Conservation (phyloP, 2,329 filamentous ascomycete genomes). For the Calonectria hawksworthii region DNA sequence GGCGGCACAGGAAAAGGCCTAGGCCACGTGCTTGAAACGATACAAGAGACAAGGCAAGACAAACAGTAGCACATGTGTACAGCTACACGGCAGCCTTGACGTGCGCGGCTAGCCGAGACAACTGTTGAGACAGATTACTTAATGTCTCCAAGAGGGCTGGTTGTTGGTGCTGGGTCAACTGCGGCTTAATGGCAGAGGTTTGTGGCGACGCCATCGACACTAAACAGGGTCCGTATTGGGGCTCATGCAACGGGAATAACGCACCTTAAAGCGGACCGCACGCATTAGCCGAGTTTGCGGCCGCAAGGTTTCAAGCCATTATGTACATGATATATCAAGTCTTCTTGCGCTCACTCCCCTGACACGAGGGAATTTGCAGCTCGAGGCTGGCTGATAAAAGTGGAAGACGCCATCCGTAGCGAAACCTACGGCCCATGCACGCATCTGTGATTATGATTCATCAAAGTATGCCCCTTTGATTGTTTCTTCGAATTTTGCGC, state of each 20-base stretch:
- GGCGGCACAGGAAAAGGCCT: slow-evolving; percentile 12
- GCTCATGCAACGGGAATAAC: slow-evolving; percentile 35
- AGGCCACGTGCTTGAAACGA: slow-evolving; percentile 5
- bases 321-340: slow-evolving; percentile 10
- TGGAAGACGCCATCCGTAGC: slow-evolving; percentile 1
- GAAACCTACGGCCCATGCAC: slow-evolving; percentile 9
- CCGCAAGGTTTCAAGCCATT: slow-evolving; percentile 22
- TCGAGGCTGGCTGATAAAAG: slow-evolving; percentile 7
- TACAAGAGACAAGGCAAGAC: neutral
- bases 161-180: slow-evolving; percentile 15
- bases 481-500: neutral
- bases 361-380: slow-evolving; percentile 5
- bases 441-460: slow-evolving; percentile 1
- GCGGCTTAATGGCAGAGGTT: slow-evolving; percentile 32
- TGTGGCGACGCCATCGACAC: slow-evolving; percentile 31
- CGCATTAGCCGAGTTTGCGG: slow-evolving; percentile 15
- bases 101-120: slow-evolving; percentile 12
- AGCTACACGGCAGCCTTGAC: slow-evolving; percentile 4
- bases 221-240: slow-evolving; percentile 11
- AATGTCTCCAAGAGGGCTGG: neutral
- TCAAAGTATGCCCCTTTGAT: neutral
- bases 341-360: slow-evolving; percentile 17
- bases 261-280: slow-evolving; percentile 16
- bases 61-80: neutral
- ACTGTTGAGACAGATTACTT: neutral